Conservation (phyloP, 2,329 filamentous ascomycete species). For the Cladophialophora immunda region DNA sequence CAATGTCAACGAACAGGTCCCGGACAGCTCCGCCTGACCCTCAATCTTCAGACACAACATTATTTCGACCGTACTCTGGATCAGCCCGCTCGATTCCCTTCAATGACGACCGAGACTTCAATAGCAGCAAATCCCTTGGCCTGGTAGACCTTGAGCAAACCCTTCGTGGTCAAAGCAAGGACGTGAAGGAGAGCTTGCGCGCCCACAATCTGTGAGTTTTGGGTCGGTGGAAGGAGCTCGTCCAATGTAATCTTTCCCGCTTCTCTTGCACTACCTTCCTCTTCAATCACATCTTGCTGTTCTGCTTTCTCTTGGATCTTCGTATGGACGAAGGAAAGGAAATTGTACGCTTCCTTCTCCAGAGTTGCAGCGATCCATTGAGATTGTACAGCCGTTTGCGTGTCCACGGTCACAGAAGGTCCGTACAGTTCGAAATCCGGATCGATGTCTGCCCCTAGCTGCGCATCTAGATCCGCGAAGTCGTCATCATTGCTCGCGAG, state of each 20-base stretch:
- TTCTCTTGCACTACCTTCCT: slow-evolving; percentile 22
- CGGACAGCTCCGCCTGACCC: background rate
- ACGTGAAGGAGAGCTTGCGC: slow-evolving; percentile 80
- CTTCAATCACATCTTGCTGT: slow-evolving; percentile 23
- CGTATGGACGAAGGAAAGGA: slow-evolving; percentile 66
- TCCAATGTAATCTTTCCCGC: slow-evolving; percentile 63
- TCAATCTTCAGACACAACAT: background rate
- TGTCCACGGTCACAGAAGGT: slow-evolving; percentile 56
- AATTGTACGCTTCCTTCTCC: slow-evolving; percentile 69
- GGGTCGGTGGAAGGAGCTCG: slow-evolving; percentile 68
- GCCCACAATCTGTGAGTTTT: slow-evolving; percentile 67
- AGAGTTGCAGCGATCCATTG: slow-evolving; percentile 61
- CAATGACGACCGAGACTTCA: slow-evolving; percentile 31
- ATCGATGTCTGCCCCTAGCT: slow-evolving; percentile 43
- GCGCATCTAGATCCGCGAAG: slow-evolving; percentile 46
- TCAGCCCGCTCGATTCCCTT: background rate
- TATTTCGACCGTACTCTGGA: background rate
- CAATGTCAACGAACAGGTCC: background rate
- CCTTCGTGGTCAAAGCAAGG: slow-evolving; percentile 74
- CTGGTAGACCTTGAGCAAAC: slow-evolving; percentile 70
- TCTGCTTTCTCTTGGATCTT: slow-evolving; percentile 49
- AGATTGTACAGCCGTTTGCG: slow-evolving; percentile 57
- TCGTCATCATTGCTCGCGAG: slow-evolving; percentile 38
- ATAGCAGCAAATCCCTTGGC: slow-evolving; percentile 49
- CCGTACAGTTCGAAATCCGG: slow-evolving; percentile 56